Evolutionary conservation across 2,329 filamentous ascomycete species (phyloP).

Genomic region (Simplicillium sp.): DNA sequence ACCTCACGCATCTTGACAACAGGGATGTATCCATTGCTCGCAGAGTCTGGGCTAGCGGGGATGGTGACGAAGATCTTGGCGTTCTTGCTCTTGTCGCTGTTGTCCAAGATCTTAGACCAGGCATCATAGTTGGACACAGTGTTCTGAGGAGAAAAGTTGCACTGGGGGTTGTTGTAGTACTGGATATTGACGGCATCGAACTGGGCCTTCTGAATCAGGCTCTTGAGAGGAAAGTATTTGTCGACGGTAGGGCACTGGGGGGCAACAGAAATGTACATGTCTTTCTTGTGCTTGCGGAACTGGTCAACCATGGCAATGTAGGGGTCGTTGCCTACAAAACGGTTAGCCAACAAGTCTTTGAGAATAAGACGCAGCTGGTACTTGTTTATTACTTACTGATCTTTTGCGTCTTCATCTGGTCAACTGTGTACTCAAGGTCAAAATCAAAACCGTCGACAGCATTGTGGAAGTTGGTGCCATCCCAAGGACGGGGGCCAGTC

Average conservation of each 20-base stretch:
- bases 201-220: slow-evolving; percentile 19
- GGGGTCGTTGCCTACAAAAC: slow-evolving; percentile 7
- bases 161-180: slow-evolving; percentile 25
- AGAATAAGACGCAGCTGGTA: no score
- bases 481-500: slow-evolving; percentile 12
- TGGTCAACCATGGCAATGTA: slow-evolving; percentile 11
- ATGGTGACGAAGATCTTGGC: slow-evolving; percentile 25
- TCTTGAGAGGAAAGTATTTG: slow-evolving; percentile 10
- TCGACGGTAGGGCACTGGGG: slow-evolving; percentile 20
- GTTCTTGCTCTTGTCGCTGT: slow-evolving; percentile 14
- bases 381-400: slow-evolving; percentile 7
- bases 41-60: slow-evolving; percentile 15
- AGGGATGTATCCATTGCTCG: slow-evolving; percentile 13
- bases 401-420: not conserved
- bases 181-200: slow-evolving; percentile 23
- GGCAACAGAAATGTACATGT: slow-evolving; percentile 20
- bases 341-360: not conserved
- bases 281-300: slow-evolving; percentile 10
- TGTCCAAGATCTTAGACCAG: slow-evolving; percentile 17
- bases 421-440: slow-evolving; percentile 11
- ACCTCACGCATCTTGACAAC: slow-evolving; percentile 12
- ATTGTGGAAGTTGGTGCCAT: slow-evolving; percentile 8
- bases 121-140: slow-evolving; percentile 19
- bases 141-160: slow-evolving; percentile 15
- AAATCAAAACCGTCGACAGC: slow-evolving; percentile 17